Conservation (phyloP, 495 filamentous ascomycete genomes). For the Cairneyella variabilis region DNA sequence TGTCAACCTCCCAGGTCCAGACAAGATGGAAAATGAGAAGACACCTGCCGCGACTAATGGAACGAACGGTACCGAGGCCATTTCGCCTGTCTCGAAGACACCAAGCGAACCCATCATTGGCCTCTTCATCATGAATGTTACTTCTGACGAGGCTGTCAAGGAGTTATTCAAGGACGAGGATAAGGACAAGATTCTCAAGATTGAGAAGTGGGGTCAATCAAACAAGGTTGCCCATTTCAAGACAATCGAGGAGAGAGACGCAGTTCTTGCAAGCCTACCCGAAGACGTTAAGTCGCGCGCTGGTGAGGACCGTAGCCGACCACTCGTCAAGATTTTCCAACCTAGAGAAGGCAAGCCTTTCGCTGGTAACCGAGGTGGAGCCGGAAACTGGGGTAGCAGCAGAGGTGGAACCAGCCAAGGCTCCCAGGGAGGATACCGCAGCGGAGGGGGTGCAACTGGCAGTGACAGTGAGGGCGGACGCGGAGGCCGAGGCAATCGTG, state of each 20-base stretch:
- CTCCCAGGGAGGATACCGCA: constrained; percentile 66
- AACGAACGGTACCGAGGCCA: constrained; percentile 40
- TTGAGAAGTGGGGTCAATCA: constrained; percentile 70
- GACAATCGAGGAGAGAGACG: constrained; percentile 70
- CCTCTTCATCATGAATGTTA: constrained; percentile 79
- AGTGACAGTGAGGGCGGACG: constrained; percentile 75
- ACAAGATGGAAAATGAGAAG: constrained; percentile 44
- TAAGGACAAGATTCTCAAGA: constrained; percentile 67
- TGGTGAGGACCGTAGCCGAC: constrained; percentile 63
- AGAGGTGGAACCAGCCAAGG: constrained; percentile 52
- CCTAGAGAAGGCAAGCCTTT: constrained; percentile 49
- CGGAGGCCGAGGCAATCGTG: constrained; percentile 59
- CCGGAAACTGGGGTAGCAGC: constrained; percentile 73
- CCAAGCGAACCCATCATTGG: constrained; percentile 54
- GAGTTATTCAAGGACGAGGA: constrained; percentile 80
- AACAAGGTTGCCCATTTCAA: constrained; percentile 82
- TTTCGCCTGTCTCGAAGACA: constrained; percentile 44
- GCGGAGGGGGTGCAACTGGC: constrained; percentile 54
- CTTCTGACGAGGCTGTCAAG: constrained; percentile 70
- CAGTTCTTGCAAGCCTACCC: constrained; percentile 66
- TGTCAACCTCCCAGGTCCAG: constrained; percentile 29
- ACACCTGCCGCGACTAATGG: constrained; percentile 42
- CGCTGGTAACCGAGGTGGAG: constrained; percentile 49
- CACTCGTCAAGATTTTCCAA: constrained; percentile 76
- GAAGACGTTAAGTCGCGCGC: constrained; percentile 66